Evolutionary conservation across 1,284 basidiomycete species (phyloP).

Genomic region (Sanghuangporus sanghuang): DNA sequence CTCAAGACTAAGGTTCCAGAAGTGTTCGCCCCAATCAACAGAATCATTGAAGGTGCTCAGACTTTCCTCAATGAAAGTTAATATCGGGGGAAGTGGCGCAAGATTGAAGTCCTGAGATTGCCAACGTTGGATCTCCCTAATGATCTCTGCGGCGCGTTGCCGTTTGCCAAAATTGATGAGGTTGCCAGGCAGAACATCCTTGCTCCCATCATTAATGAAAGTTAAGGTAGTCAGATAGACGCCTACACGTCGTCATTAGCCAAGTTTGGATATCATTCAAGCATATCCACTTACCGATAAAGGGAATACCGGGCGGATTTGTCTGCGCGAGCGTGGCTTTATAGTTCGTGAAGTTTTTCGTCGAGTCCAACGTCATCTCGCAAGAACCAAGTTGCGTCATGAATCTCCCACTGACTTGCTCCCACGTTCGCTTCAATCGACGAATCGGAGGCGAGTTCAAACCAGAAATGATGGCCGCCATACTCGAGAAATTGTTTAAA

Average conservation of each 20-base stretch:
- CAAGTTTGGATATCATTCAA: background rate
- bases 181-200: slow-evolving; percentile 74
- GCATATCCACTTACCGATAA: slow-evolving; percentile 66
- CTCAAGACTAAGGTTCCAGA: slow-evolving; percentile 82
- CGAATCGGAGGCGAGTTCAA: slow-evolving; percentile 93
- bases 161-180: slow-evolving; percentile 97
- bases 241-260: slow-evolving; percentile 41
- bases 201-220: slow-evolving; percentile 98
- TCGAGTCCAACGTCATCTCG: slow-evolving; percentile 82
- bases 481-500: slow-evolving; percentile 92
- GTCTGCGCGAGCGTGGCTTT: slow-evolving; percentile 81
- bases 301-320: slow-evolving; percentile 94
- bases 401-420: slow-evolving; percentile 72
- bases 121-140: slow-evolving; percentile 95
- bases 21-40: slow-evolving; percentile 47
- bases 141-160: slow-evolving; percentile 89
- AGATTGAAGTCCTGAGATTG: slow-evolving; percentile 91
- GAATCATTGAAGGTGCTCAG: slow-evolving; percentile 64
- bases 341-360: slow-evolving; percentile 93
- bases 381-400: slow-evolving; percentile 65
- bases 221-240: slow-evolving; percentile 94
- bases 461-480: slow-evolving; percentile 94
- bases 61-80: slow-evolving; percentile 74
- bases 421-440: slow-evolving; percentile 93
- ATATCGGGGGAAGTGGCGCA: slow-evolving; percentile 60